Base-by-base conservation (phyloP, 257 asterid genomes). In the Schizonepeta tenuifolia region DNA sequence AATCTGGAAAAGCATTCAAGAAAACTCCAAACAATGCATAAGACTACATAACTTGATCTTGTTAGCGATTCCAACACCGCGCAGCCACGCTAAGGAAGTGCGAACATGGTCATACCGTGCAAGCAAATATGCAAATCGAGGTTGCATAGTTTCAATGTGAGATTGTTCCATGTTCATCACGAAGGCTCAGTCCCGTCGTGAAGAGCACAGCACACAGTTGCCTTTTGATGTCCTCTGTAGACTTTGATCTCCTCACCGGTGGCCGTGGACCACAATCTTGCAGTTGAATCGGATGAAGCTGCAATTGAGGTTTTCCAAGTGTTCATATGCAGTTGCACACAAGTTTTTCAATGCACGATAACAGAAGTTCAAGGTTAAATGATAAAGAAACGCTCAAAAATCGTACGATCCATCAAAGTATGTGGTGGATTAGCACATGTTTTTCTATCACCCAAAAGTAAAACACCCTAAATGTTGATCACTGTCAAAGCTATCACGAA, bases 271-370 rank as follows among this genome's bases (percentile, higher is more conserved):
- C 99, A 94, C 70, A 94, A 78, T 78, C 93, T 84, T 64, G 99
- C 96, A 8, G 99, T 94, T 24, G 89, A 69, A 81, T 94, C 99
- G 10, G 99, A 94, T 53, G 97, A 94, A 74, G 97, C 99, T 93
- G 94, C 89, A 62, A 36, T 55, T 38, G 5, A 2, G 21, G 15
- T 43, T 46, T 73, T 17, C 12, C 3, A 40, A 44, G 75, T 43
- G 43, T 71, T 31, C 72, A 40, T 24, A 24, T 61, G 26, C 13
- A 40, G 56, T 54, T 17, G 59, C 0, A 49, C 36, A 17, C 6
- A 56, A 36, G 13, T 41, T 41, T 12, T 43, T 12, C 9, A 11
- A 40, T 56, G 21, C 26, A 12, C 4, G 22, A 31, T 33, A 11
- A 24, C 7, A 43, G 24, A 49, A n/a, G 31, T 33, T 8, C 14